phyloP scores from a whole-genome alignment of 176 grass and related monocot species.

The Chrysopogon serrulatus region DNA sequence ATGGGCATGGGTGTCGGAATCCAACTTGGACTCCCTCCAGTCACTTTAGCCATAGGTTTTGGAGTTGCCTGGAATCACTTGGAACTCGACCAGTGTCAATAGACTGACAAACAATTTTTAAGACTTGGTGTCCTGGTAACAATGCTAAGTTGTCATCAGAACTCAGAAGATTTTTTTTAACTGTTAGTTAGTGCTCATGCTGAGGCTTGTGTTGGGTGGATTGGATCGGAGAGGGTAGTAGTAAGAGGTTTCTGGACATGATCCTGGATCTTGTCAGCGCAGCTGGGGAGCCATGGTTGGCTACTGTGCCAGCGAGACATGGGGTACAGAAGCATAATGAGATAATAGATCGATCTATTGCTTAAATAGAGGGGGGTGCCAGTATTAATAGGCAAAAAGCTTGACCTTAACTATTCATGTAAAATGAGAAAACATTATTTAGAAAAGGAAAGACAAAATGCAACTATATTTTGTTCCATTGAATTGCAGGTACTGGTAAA shows the following conservation, averaged over 20 bases:
- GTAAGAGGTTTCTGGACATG: not conserved
- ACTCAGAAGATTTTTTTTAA: too few species aligned
- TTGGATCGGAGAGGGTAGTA: not conserved
- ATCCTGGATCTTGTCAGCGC: not conserved
- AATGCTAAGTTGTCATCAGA: not conserved
- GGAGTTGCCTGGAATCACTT: not conserved
- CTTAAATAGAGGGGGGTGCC: not conserved
- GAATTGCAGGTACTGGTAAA: slow-evolving; percentile 84
- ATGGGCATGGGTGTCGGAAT: not conserved
- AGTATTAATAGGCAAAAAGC: not conserved
- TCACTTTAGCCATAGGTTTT: not conserved
- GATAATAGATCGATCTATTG: not conserved
- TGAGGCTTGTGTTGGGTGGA: not conserved
- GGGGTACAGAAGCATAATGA: not conserved
- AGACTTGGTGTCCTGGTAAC: not conserved
- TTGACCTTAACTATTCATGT: not conserved
- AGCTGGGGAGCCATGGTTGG: not conserved
- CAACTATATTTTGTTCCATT: not conserved
- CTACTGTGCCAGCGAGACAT: not conserved
- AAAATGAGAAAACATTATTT: not conserved
- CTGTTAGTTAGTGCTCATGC: not conserved
- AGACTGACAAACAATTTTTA: not conserved
- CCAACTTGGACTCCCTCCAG: not conserved
- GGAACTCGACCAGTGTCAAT: not conserved
- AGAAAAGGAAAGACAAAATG: not conserved